Evolutionary conservation across 805 yeast genomes (phyloP).

Genomic region (Wickerhamomyces xylosicus): DNA sequence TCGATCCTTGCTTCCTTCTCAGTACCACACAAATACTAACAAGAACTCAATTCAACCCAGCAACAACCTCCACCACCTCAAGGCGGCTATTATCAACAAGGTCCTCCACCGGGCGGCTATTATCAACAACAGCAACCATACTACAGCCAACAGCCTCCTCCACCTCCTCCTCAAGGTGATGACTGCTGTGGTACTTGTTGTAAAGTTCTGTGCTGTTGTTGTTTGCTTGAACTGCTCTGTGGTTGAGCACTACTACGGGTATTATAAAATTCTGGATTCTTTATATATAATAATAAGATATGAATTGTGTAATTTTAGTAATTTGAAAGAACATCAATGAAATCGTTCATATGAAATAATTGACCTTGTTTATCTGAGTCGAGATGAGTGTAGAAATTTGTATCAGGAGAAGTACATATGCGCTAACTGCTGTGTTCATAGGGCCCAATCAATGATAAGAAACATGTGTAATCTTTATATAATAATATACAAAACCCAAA

Average conservation of each 20-base stretch:
- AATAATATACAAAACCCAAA: no score
- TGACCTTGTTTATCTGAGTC: no score
- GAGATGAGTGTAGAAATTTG: no score
- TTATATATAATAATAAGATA: neutral
- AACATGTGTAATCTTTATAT: no score
- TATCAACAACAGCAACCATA: slow-evolving; percentile 20
- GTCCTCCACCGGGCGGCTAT: slow-evolving; percentile 18
- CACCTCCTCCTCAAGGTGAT: slow-evolving; percentile 8
- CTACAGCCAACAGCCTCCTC: slow-evolving; percentile 16
- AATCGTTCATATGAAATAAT: no score
- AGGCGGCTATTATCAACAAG: slow-evolving; percentile 9
- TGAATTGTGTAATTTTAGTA: neutral
- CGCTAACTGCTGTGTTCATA: no score
- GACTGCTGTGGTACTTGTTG: slow-evolving; percentile 17
- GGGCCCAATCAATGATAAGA: no score
- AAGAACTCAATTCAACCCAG: slow-evolving; percentile 1
- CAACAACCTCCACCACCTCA: slow-evolving; percentile 10
- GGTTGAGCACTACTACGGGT: slow-evolving; percentile 6
- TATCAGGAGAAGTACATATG: no score
- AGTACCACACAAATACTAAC: neutral
- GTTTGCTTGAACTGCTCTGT: slow-evolving; percentile 12
- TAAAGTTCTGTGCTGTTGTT: slow-evolving; percentile 15
- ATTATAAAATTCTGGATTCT: slow-evolving; percentile 4
- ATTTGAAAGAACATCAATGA: neutral
- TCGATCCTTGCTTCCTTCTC: neutral